Evolutionary conservation across 2,329 filamentous ascomycete species (phyloP).

Genomic region (Parafenestella ontariensis): DNA sequence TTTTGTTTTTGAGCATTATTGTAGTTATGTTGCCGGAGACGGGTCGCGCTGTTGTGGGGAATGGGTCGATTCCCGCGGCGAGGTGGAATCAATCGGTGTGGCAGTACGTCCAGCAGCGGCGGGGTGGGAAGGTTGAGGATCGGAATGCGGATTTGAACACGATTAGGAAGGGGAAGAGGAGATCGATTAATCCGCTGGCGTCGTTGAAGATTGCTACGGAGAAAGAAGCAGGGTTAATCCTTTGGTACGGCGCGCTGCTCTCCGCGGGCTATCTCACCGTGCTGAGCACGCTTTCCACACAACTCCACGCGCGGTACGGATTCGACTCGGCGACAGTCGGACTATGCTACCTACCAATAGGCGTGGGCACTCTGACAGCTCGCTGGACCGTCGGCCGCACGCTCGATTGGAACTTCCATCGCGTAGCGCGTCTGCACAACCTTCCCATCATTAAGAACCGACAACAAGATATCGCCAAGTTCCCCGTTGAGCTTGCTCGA

Average conservation of each 20-base stretch:
- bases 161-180: too few species aligned
- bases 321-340: background rate
- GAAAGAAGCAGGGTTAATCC: background rate
- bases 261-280: background rate
- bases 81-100: background rate
- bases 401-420: background rate
- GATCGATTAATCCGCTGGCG: background rate
- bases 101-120: background rate
- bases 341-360: background rate
- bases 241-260: background rate
- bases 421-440: background rate
- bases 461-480: background rate
- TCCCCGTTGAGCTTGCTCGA: background rate
- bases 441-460: background rate
- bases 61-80: background rate
- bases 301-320: background rate
- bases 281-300: background rate
- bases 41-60: background rate
- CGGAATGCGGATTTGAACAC: too few species aligned
- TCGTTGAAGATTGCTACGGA: background rate
- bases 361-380: background rate
- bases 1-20: slow-evolving; percentile 43
- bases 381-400: background rate
- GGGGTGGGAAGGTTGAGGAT: too few species aligned
- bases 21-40: slow-evolving; percentile 16